A percentile compares a stretch with the other conserved stretches of the same genome.
These are phyloP conservation scores for Thermothelomyces thermophilus DNA, from an alignment of 2,329 filamentous ascomycete genomes.

Conservation along the genomic window DNA sequence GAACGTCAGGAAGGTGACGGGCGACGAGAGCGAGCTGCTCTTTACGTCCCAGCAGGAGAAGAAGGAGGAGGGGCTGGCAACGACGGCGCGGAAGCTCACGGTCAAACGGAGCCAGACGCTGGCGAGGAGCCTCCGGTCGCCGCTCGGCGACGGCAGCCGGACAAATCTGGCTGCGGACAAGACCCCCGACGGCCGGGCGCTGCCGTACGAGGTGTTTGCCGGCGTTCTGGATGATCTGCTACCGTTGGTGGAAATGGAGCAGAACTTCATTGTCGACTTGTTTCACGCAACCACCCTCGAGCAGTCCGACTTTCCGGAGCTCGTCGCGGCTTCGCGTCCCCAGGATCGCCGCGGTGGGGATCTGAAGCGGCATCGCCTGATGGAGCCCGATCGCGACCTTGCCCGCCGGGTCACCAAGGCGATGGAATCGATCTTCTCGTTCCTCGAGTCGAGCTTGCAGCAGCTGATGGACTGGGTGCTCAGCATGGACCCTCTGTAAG, in stretches of 20 bases:
- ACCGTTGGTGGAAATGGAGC: constrained; percentile 81
- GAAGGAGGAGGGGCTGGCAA: constrained; percentile 64
- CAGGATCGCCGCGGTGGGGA: constrained; percentile 65
- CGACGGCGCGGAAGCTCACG: constrained; percentile 79
- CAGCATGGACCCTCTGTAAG: constrained; percentile 72
- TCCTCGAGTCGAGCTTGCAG: constrained; percentile 72
- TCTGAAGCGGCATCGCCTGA: constrained; percentile 65
- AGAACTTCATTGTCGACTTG: constrained; percentile 95
- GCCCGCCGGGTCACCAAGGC: constrained; percentile 77
- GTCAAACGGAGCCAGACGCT: constrained; percentile 90
- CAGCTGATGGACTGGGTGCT: constrained; percentile 78
- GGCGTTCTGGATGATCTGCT: constrained; percentile 75
- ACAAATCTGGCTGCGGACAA: constrained; percentile 47
- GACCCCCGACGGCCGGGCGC: constrained; percentile 56
- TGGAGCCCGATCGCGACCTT: constrained; percentile 82
- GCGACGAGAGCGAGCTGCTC: constrained; percentile 76
- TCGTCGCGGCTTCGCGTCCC: constrained; percentile 60
- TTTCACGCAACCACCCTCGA: constrained; percentile 89
- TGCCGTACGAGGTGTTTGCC: constrained; percentile 75
- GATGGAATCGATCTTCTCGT: constrained; percentile 84
- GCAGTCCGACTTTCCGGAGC: constrained; percentile 74
- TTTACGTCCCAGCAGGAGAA: constrained; percentile 85
- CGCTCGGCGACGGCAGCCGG: constrained; percentile 53
- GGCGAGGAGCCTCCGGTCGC: constrained; percentile 64
- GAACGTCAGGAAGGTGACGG: constrained; percentile 65